These are phyloP conservation scores for Geotrichum phurueaensis DNA, from an alignment of 1,139 yeast species.

Conservation along the genomic window DNA sequence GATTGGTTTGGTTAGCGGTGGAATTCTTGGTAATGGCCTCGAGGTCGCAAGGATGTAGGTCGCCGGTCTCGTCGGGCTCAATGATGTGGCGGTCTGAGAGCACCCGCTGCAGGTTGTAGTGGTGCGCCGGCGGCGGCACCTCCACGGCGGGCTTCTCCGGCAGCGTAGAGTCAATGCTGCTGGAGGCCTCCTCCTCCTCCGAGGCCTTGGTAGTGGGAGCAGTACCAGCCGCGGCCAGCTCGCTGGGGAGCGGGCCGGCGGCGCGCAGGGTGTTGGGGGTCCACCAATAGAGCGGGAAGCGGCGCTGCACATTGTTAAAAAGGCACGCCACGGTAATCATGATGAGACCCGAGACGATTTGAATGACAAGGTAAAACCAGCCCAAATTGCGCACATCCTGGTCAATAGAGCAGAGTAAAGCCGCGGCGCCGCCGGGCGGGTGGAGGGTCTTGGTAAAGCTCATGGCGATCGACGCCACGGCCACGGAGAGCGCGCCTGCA, in stretches of 20 bases:
- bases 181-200: neutral
- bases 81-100: slow-evolving; percentile 14
- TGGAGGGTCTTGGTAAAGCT: slow-evolving; percentile 54
- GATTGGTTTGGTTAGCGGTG: neutral
- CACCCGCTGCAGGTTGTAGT: slow-evolving; percentile 1
- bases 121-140: neutral
- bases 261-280: slow-evolving; percentile 35
- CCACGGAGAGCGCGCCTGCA: slow-evolving; percentile 58
- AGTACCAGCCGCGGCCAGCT: neutral
- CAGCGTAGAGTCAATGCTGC: neutral
- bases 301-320: slow-evolving; percentile 50
- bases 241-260: slow-evolving; percentile 5
- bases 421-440: slow-evolving; percentile 75
- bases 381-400: slow-evolving; percentile 46
- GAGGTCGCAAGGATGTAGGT: slow-evolving; percentile 1
- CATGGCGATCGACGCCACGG: slow-evolving; percentile 52
- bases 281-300: slow-evolving; percentile 65
- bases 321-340: slow-evolving; percentile 50
- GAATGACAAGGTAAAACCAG: slow-evolving; percentile 65
- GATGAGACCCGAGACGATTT: slow-evolving; percentile 47
- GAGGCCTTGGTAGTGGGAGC: neutral
- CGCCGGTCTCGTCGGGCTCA: slow-evolving; percentile 16
- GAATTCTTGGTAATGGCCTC: too few species aligned
- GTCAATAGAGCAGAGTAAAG: slow-evolving; percentile 53
- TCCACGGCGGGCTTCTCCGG: neutral